These are phyloP conservation scores for Ogataea salicorniae DNA, from an alignment of 805 yeast genomes.

Conservation along the genomic window DNA sequence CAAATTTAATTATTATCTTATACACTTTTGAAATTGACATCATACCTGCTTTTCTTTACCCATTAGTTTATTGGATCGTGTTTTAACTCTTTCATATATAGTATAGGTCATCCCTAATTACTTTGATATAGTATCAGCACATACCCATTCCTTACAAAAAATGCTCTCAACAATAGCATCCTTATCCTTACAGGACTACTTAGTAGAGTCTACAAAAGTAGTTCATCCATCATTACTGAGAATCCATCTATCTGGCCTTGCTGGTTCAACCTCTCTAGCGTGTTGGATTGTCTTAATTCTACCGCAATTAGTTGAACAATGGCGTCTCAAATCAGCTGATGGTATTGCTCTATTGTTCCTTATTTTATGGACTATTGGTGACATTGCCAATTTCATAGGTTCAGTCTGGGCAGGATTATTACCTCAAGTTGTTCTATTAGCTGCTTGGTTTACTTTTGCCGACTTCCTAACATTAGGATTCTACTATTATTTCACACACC, in stretches of 20 bases:
- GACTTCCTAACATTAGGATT: constrained; percentile 60
- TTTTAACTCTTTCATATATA: no score
- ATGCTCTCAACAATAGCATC: constrained; percentile 3
- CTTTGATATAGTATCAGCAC: no score
- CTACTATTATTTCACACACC: constrained; percentile 52
- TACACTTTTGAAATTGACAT: no score
- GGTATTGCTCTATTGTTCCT: constrained; percentile 71
- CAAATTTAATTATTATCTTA: no score
- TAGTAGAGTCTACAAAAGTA: not conserved
- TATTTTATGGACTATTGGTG: constrained; percentile 68
- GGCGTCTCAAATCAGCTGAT: constrained; percentile 69
- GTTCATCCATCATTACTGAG: constrained; percentile 30
- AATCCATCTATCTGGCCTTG: constrained; percentile 49
- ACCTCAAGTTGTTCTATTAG: constrained; percentile 65
- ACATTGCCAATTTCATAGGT: constrained; percentile 61
- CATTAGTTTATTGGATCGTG: no score
- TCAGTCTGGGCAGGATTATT: constrained; percentile 64
- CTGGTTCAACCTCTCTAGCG: constrained; percentile 69
- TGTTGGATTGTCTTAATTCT: constrained; percentile 74
- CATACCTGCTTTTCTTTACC: no score
- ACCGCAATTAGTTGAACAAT: constrained; percentile 78
- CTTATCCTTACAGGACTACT: constrained; percentile 1
- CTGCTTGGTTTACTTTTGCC: constrained; percentile 72
- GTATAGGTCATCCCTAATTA: no score
- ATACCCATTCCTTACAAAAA: not conserved